Evolutionary conservation across 2,329 filamentous ascomycete genomes (phyloP), one percentile per base, ranked within the genome.

Genomic region (Ascochyta clinopodiicola): DNA sequence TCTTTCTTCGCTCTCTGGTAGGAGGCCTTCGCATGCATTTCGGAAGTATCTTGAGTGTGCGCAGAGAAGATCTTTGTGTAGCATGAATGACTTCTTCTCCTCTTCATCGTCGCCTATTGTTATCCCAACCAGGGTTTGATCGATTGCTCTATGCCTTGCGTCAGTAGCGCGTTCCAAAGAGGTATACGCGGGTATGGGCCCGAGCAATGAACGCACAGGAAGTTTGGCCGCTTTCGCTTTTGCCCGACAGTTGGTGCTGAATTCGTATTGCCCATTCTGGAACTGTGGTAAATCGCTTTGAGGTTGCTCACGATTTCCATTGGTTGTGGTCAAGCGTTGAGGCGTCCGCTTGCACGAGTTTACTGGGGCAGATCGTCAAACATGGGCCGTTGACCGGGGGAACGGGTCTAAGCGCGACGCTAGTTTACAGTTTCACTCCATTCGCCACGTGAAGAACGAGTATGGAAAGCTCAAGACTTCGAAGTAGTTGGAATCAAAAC

Each of bases 11-110:
- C 53, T 42, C 35, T 65, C 62, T 10, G 42, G 46, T 12, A 65
- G 53, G 0, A 46, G 25, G 5, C 61, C 59, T 29, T 52, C 54
- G 27, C 60, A 62, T 3, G 56, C 56, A n/a, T 43, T 54, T 7
- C 49, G 56, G 44, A 65, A 65, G 54, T 62, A 64, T 4, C 50
- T 38, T 8, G 61, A 64, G 15, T 60, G 54, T 49, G 51, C 52
- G 27, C 56, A 57, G 4, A 62, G 53, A 3, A 64, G 52, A 21
- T 56, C 57, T 24, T 64, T 53, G 43, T 62, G 59, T 13, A 63
- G 50, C 38, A 55, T 46, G 36, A 59, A 63, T 21, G 45, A 47
- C 38, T 57, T 57, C 27, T 43, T 53, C 6, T 54, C 43, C 2
- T 58, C 51, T 7, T 53, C 49, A 32, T 58, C 50, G 17, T 56